Percentiles rank a stretch among this genome's conserved stretches.
Conservation (phyloP, 1,284 basidiomycete genomes). For the Mycena sp. region DNA sequence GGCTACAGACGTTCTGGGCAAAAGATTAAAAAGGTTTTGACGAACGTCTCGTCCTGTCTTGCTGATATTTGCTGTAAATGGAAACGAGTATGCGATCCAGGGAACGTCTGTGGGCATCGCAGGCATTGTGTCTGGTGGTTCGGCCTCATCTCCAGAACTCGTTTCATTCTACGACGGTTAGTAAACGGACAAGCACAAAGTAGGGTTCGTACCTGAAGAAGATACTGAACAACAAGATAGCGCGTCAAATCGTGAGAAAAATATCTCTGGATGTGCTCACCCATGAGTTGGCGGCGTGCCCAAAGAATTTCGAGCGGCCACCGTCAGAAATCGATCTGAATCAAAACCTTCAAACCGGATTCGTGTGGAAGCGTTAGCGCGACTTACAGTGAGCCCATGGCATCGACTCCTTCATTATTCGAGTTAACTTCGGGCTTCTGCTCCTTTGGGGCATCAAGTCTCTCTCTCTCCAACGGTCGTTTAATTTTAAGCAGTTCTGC, state of each 20-base stretch:
- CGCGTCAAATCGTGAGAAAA: constrained; percentile 12
- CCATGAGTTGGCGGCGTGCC: constrained; percentile 74
- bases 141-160: constrained; percentile 63
- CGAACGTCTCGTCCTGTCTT: constrained; percentile 57
- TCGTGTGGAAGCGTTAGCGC: constrained; percentile 19
- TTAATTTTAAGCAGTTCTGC: constrained; percentile 73
- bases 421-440: constrained; percentile 55
- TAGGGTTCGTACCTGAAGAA: constrained; percentile 53
- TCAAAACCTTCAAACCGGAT: constrained; percentile 23
- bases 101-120: constrained; percentile 62
- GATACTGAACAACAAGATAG: constrained; percentile 48
- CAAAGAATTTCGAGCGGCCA: constrained; percentile 73
- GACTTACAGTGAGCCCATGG: constrained; percentile 72
- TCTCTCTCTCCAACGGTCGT: constrained; percentile 69
- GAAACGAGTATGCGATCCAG: constrained; percentile 70
- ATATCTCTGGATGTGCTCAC: constrained; percentile 51
- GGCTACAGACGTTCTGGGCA: constrained; percentile 59
- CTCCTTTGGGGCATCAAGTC: constrained; percentile 54
- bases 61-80: constrained; percentile 57
- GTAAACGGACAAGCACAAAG: constrained; percentile 23
- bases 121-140: constrained; percentile 49
- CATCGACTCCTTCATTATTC: constrained; percentile 65
- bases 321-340: constrained; percentile 68
- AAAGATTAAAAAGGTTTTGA: constrained; percentile 53
- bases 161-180: constrained; percentile 61